A percentile compares a stretch with the other conserved stretches of the same genome.
Evolutionary conservation across 2,329 filamentous ascomycete species (phyloP).

Genomic region (Alternaria consortialis): DNA sequence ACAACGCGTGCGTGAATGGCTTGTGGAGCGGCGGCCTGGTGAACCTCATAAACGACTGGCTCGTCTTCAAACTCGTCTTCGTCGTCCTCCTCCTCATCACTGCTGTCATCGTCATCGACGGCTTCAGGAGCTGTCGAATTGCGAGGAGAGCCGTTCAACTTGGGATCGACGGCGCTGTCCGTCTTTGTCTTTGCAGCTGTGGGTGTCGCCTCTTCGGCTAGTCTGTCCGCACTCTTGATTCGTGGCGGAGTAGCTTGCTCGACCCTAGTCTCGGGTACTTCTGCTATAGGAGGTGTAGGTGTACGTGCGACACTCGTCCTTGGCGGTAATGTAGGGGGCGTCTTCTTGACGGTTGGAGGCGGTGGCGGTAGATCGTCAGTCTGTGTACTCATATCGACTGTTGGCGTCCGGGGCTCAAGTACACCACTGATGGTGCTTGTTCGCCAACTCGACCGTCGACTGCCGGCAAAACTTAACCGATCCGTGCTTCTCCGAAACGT

Average conservation of each 20-base stretch:
- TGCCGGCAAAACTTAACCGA: slow-evolving; percentile 65
- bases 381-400: slow-evolving; percentile 51
- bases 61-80: slow-evolving; percentile 64
- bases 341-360: slow-evolving; percentile 31
- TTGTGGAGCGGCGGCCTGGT: slow-evolving; percentile 69
- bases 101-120: slow-evolving; percentile 53
- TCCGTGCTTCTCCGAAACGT: slow-evolving; percentile 75
- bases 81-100: slow-evolving; percentile 57
- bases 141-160: slow-evolving; percentile 14
- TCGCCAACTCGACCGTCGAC: slow-evolving; percentile 73
- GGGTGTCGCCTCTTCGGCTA: slow-evolving; percentile 16
- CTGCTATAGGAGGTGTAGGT: slow-evolving; percentile 38
- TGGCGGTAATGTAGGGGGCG: slow-evolving; percentile 36
- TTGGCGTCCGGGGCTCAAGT: slow-evolving; percentile 68
- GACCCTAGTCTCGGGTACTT: slow-evolving; percentile 47
- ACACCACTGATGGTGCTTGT: slow-evolving; percentile 72
- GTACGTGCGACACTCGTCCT: slow-evolving; percentile 29
- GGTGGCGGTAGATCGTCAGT: slow-evolving; percentile 31
- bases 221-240: slow-evolving; percentile 14
- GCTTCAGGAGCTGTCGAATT: slow-evolving; percentile 37
- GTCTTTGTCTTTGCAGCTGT: slow-evolving; percentile 3
- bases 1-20: slow-evolving; percentile 82
- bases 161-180: slow-evolving; percentile 1
- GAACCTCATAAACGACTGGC: slow-evolving; percentile 74
- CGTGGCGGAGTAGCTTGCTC: slow-evolving; percentile 28